A percentile compares a stretch with the other conserved stretches of the same genome.
These are phyloP conservation scores for Eucalyptus urophylla DNA, from an alignment of 345 rosid species.

Conservation along the genomic window DNA sequence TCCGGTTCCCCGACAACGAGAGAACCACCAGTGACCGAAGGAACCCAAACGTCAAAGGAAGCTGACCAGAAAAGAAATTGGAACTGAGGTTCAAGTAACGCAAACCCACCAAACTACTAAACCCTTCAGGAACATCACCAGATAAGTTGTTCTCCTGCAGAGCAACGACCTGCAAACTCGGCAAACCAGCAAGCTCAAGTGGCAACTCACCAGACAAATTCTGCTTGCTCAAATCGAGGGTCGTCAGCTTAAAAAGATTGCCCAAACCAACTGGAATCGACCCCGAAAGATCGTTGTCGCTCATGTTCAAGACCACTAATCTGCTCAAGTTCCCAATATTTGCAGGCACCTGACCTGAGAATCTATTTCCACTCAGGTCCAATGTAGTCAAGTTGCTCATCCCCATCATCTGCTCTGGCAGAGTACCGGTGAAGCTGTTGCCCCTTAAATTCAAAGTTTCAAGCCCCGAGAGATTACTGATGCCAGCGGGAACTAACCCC, in stretches of 20 bases:
- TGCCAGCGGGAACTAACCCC: constrained; percentile 47
- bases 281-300: constrained; percentile 48
- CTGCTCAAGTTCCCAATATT: constrained; percentile 43
- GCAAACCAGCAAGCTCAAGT: constrained; percentile 68
- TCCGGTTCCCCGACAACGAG: constrained; percentile 57
- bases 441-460: constrained; percentile 36
- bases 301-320: constrained; percentile 32
- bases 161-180: constrained; percentile 74
- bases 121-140: constrained; percentile 71
- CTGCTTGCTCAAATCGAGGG: constrained; percentile 59
- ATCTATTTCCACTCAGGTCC: constrained; percentile 58
- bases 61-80: constrained; percentile 55
- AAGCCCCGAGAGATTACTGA: constrained; percentile 35
- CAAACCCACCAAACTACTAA: constrained; percentile 75
- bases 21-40: constrained; percentile 52
- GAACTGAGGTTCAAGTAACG: constrained; percentile 56
- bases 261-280: constrained; percentile 40
- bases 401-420: constrained; percentile 48
- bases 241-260: constrained; percentile 31
- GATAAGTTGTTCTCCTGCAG: constrained; percentile 72
- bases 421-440: constrained; percentile 47
- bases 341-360: constrained; percentile 42
- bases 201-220: constrained; percentile 60
- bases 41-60: constrained; percentile 66
- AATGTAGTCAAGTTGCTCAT: constrained; percentile 49